phyloP scores from a whole-genome alignment of 441 rosid species.

The Pelargonium fulgidum region DNA sequence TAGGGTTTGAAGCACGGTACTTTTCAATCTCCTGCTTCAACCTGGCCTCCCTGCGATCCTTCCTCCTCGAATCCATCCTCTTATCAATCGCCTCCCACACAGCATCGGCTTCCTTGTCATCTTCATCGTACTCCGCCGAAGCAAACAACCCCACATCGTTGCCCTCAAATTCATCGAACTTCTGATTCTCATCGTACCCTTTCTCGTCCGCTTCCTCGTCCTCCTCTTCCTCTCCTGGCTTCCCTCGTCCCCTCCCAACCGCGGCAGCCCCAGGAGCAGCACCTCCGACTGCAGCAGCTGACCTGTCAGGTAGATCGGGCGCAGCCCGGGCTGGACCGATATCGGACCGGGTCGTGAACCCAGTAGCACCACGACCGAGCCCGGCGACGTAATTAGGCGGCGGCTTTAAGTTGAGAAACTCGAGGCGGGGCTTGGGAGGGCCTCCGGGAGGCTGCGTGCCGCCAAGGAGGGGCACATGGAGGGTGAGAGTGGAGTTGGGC shows the following conservation, averaged over 20 bases:
- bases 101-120: constrained; percentile 23
- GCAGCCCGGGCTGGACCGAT: constrained; percentile 95
- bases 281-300: constrained; percentile 10
- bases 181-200: constrained; percentile 14
- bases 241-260: constrained; percentile 15
- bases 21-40: constrained; percentile 18
- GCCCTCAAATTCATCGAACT: constrained; percentile 20
- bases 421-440: constrained; percentile 64
- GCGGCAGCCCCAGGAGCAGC: constrained; percentile 5
- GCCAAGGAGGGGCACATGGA: constrained; percentile 59
- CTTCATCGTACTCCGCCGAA: constrained; percentile 22
- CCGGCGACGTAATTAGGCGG: constrained; percentile 88
- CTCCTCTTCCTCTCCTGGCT: constrained; percentile 19
- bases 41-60: constrained; percentile 22
- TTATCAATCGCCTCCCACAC: constrained; percentile 24
- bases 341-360: constrained; percentile 88
- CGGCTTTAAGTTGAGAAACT: constrained; percentile 81
- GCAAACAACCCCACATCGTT: constrained; percentile 24
- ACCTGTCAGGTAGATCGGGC: constrained; percentile 75
- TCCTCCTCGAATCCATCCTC: constrained; percentile 24
- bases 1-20: constrained; percentile 17
- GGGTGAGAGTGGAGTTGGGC: constrained; percentile 46
- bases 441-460: constrained; percentile 37
- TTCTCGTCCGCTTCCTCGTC: constrained; percentile 10
- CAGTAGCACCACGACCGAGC: constrained; percentile 94